Base-by-base conservation (phyloP, 257 asterid genomes). In the Plectranthus barbatus region DNA sequence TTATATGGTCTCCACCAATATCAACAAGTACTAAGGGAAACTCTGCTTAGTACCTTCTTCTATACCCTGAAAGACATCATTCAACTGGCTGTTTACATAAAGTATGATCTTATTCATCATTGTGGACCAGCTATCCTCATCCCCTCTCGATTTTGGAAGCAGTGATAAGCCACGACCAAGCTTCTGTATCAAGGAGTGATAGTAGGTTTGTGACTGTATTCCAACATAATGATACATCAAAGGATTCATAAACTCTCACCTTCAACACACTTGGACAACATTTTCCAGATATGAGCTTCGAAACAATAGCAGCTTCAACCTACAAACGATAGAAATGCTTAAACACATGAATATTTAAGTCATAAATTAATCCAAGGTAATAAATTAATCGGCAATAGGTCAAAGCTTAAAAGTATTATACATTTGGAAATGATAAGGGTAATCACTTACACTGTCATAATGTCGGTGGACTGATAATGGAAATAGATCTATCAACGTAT, bases 81-180 rank as follows among this genome's bases (percentile, higher is more conserved):
- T 80, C 76, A 93, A 75, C 70, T 79, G 94, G 78, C 53, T 72
- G 79, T 85, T 81, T 60, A 90, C 61, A 31, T 69, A 79, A 15
- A 85, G 58, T 83, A 92, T 62, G 66, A 92, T 76, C 71, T 84
- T 89, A 52, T 76, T 83, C 91, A 89, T 81, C 91, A 90, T 79
- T 47, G 77, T 39, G 20, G 73, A 75, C 97, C 99, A 89, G 84
- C 94, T 82, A 31, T 73, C 91, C 72, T 76, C 95, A 52, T 86
- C 95, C 62, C 96, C 96, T 79, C 67, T 87, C 50, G 96, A 70
- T 81, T 84, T 90, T 71, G 95, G 96, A 72, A 89, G 99, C 78
- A 81, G 73, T 26, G 87, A 83, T 76, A 92, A 79, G 61, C 81
- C 81, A 72, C 67, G 58, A 62, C 82, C 81, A 46, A 93, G 91